A percentile compares a stretch with the other conserved stretches of the same genome.
Evolutionary conservation across 1,284 basidiomycete species (phyloP).

Genomic region (Trichosporon inkin): DNA sequence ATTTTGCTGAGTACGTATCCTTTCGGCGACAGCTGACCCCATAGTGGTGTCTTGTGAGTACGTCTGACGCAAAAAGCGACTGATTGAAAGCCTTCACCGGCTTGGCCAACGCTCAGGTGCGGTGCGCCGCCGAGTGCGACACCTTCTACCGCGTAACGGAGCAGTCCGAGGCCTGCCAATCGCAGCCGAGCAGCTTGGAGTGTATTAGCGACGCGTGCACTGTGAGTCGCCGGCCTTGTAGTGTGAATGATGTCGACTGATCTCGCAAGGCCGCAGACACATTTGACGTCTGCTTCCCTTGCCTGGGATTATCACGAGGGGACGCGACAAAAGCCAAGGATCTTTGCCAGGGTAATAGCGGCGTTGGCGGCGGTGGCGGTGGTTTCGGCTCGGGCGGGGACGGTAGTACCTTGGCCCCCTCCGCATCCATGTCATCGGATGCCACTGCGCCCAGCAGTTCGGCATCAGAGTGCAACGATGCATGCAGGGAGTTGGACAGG

Average conservation of each 20-base stretch:
- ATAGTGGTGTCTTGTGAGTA: too few relatives aligned
- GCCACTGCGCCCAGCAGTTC: too few relatives aligned
- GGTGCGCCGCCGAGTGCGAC: not conserved
- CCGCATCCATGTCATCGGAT: too few relatives aligned
- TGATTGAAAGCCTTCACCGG: not conserved
- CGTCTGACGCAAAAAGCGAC: too few relatives aligned
- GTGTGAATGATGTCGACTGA: too few relatives aligned
- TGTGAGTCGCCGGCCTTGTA: not conserved
- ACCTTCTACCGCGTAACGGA: not conserved
- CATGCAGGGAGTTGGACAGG: too few relatives aligned
- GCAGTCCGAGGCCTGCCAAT: not conserved
- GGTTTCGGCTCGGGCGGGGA: too few relatives aligned
- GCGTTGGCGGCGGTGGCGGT: not conserved
- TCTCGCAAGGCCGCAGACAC: not conserved
- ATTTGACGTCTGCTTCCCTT: not conserved
- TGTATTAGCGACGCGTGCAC: not conserved
- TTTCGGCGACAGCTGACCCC: too few relatives aligned
- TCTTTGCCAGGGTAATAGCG: not conserved
- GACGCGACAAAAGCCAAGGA: not conserved
- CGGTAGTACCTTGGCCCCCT: too few relatives aligned
- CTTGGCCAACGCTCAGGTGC: not conserved
- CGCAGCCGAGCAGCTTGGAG: not conserved
- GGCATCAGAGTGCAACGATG: too few relatives aligned
- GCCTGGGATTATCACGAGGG: not conserved
- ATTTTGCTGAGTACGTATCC: too few relatives aligned